These are phyloP conservation scores for Ophioceras dolichostomum DNA, from an alignment of 2,329 filamentous ascomycete genomes.

Conservation along the genomic window DNA sequence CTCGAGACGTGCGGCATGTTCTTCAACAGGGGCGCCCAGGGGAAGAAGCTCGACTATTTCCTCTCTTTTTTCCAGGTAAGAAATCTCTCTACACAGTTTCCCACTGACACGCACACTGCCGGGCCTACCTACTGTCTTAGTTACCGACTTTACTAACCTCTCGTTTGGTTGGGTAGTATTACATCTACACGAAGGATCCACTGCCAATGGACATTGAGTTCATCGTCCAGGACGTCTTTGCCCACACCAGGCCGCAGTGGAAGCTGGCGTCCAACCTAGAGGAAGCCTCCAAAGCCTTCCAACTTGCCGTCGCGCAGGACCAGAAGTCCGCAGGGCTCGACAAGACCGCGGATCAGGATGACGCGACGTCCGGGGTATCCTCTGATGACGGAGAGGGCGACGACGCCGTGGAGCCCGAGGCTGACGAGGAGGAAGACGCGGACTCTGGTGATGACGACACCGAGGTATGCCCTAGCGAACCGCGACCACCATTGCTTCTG, in stretches of 20 bases:
- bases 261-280: slow-evolving; percentile 70
- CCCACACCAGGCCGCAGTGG: slow-evolving; percentile 80
- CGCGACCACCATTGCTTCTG: not conserved
- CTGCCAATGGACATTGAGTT: slow-evolving; percentile 97
- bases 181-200: slow-evolving; percentile 79
- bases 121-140: no score
- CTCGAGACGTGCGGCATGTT: slow-evolving; percentile 94
- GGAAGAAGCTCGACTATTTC: slow-evolving; percentile 97
- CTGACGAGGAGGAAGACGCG: slow-evolving; percentile 45
- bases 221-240: slow-evolving; percentile 84
- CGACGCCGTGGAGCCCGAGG: slow-evolving; percentile 48
- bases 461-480: slow-evolving; percentile 29
- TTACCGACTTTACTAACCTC: no score
- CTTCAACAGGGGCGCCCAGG: slow-evolving; percentile 84
- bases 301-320: slow-evolving; percentile 79
- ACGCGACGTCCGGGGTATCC: slow-evolving; percentile 54
- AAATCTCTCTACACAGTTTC: no score
- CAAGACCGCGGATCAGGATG: slow-evolving; percentile 58
- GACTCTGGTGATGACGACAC: slow-evolving; percentile 48
- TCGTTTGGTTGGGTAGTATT: slow-evolving; percentile 54
- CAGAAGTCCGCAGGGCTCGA: slow-evolving; percentile 69
- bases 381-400: slow-evolving; percentile 58
- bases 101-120: no score
- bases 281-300: slow-evolving; percentile 74
- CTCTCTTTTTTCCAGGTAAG: slow-evolving; percentile 79